phyloP scores from a whole-genome alignment of 2,329 filamentous ascomycete genomes.

The Geosmithia putterillii region DNA sequence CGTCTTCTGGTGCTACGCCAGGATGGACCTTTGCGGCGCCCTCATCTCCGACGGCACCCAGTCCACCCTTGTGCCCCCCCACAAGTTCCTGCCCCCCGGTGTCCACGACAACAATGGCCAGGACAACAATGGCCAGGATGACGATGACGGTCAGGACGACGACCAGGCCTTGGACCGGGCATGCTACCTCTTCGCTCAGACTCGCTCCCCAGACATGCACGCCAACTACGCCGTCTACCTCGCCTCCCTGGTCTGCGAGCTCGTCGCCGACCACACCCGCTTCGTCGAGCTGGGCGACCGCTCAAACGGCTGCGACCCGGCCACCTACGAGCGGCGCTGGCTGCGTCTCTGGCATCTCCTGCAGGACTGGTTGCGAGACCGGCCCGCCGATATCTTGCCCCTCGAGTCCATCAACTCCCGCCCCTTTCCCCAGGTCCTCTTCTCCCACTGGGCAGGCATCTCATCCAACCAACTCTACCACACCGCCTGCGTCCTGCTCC shows the following conservation, averaged over 20 bases:
- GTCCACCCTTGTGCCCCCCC: slow-evolving; percentile 33
- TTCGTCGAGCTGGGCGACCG: slow-evolving; percentile 32
- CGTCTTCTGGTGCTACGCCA: slow-evolving; percentile 46
- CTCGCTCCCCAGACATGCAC: slow-evolving; percentile 33
- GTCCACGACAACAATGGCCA: slow-evolving; percentile 20
- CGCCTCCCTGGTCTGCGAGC: slow-evolving; percentile 35
- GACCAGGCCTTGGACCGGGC: no score
- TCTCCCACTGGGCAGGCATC: slow-evolving; percentile 39
- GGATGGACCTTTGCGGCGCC: slow-evolving; percentile 46
- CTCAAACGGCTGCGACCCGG: slow-evolving; percentile 27
- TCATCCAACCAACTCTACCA: slow-evolving; percentile 46
- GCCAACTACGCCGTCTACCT: slow-evolving; percentile 49
- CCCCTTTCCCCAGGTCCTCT: slow-evolving; percentile 40
- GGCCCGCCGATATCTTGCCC: slow-evolving; percentile 33
- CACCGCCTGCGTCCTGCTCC: slow-evolving; percentile 38
- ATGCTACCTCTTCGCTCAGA: slow-evolving; percentile 19
- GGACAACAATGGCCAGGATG: no score
- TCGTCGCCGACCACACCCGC: slow-evolving; percentile 34
- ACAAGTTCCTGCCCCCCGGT: slow-evolving; percentile 32
- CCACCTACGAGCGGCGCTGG: slow-evolving; percentile 31
- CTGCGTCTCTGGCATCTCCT: slow-evolving; percentile 34
- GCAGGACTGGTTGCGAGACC: slow-evolving; percentile 30
- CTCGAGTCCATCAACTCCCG: slow-evolving; percentile 26
- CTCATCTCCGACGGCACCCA: slow-evolving; percentile 41
- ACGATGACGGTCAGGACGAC: no score